Base-by-base conservation (phyloP, 1,284 basidiomycete genomes). In the Testicularia cyperi region DNA sequence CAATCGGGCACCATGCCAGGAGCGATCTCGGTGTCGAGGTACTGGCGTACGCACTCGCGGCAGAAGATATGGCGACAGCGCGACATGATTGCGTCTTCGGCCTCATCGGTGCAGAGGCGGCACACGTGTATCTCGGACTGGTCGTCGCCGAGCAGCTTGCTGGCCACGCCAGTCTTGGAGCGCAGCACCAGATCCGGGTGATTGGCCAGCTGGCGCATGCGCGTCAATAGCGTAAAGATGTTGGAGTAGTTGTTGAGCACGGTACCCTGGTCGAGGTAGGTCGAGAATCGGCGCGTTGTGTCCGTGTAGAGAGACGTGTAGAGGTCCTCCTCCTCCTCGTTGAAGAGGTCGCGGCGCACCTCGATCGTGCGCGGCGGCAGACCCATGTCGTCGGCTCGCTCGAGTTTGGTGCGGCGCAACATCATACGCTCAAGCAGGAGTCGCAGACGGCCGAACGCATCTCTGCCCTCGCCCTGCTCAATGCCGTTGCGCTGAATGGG, bases 311-410 rank as follows among this genome's bases (percentile, higher is more conserved):
- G 79, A 4, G 88, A 91, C 40, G 86, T 82, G 78, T 98, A 98
- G 10, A 99, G 80, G 70, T 98, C 94, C 77, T 92, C 95, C 79
- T 97, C 92, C 75, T 95, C 90, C 0, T 90, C 88, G 58, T 90
- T 95, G 81, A 98, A 98, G 77, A 87, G 88, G 77, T 98, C 94
- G 39, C 86, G 82, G 28, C 91, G 85, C 53, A 98, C 86, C 41
- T 89, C 82, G 31, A 98, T 88, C 0, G 87, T 92, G 28, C 95
- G 84, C 4, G 95, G 95, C 3, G 95, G 95, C n/a, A 98, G 80
- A 5, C 92, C 95, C 37, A 99, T 84, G 77, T 99, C 95, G 73
- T 99, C 95, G 1, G 94, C 94, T 38, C 89, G 84, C 83, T 99
- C 89, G 28, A 98, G 79, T 85, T 90, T 72, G 15, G 43, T 70